phyloP scores from a whole-genome alignment of 805 yeast species.

The Monosporozyma servazzii region DNA sequence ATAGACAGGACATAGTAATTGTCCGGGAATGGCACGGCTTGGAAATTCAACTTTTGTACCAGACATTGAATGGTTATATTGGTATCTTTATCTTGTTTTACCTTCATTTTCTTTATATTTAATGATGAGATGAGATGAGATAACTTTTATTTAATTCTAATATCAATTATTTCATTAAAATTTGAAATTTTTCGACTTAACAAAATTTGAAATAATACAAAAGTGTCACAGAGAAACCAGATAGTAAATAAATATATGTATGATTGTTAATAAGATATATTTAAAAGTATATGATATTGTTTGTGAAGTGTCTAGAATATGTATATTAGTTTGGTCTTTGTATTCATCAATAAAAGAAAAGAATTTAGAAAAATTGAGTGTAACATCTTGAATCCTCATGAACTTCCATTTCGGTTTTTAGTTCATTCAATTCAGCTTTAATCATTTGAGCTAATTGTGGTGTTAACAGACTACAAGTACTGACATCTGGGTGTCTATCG shows the following conservation, averaged over 20 bases:
- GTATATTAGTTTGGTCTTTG: not conserved
- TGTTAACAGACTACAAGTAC: slow-evolving; percentile 86
- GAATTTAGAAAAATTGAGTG: slow-evolving; percentile 64
- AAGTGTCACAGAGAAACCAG: not conserved
- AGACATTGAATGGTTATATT: not conserved
- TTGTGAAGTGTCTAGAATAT: not conserved
- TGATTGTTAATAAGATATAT: not conserved
- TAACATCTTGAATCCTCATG: slow-evolving; percentile 71
- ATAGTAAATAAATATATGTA: not conserved
- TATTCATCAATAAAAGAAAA: not conserved
- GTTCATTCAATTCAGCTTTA: slow-evolving; percentile 70
- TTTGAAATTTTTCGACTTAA: not conserved
- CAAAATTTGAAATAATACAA: not conserved
- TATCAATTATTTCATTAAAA: not conserved
- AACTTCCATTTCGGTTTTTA: slow-evolving; percentile 74
- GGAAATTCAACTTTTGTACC: slow-evolving; percentile 25
- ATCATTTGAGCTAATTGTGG: slow-evolving; percentile 80
- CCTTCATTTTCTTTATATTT: not conserved
- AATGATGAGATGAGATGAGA: slow-evolving; percentile 1
- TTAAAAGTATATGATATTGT: not conserved
- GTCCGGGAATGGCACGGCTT: slow-evolving; percentile 66
- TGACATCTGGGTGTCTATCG: slow-evolving; percentile 86
- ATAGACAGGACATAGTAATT: slow-evolving; percentile 54
- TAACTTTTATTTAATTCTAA: not conserved
- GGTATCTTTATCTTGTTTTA: not conserved